These are phyloP conservation scores for Hirschioporus abietinus DNA, from an alignment of 768 basidiomycete genomes.

Conservation along the genomic window DNA sequence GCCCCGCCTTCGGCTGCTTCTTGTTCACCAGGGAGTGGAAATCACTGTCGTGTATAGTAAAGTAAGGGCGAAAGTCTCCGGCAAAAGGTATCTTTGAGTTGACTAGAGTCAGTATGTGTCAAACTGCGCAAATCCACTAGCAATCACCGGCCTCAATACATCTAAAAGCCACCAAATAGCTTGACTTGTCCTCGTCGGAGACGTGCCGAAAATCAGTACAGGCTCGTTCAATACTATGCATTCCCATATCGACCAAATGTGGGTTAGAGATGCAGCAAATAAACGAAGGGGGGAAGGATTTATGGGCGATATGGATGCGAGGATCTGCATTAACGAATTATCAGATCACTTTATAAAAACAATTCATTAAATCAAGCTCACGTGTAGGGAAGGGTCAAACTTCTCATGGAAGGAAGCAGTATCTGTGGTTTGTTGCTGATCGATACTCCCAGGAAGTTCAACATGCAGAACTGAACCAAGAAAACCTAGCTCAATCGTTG, in stretches of 20 bases:
- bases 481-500: slow-evolving; percentile 74
- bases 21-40: slow-evolving; percentile 70
- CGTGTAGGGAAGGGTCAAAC: slow-evolving; percentile 50
- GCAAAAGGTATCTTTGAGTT: slow-evolving; percentile 66
- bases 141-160: slow-evolving; percentile 67
- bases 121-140: not conserved
- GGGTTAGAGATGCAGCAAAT: slow-evolving; percentile 58
- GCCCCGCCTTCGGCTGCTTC: slow-evolving; percentile 70
- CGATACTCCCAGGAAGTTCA: slow-evolving; percentile 60
- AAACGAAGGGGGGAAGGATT: slow-evolving; percentile 51
- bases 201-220: slow-evolving; percentile 73
- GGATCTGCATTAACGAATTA: slow-evolving; percentile 38
- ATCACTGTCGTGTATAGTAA: slow-evolving; percentile 95
- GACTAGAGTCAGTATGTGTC: slow-evolving; percentile 5
- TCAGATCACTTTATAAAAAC: not conserved
- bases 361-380: slow-evolving; percentile 23
- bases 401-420: slow-evolving; percentile 44
- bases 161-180: slow-evolving; percentile 92
- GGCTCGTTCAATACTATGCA: slow-evolving; percentile 89
- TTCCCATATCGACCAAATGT: slow-evolving; percentile 90
- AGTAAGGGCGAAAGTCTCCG: slow-evolving; percentile 87
- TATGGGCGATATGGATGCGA: slow-evolving; percentile 59
- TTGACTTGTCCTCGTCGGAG: slow-evolving; percentile 78
- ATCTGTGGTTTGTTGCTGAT: slow-evolving; percentile 69
- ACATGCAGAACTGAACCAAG: slow-evolving; percentile 71